phyloP scores from a whole-genome alignment of 2,329 filamentous ascomycete genomes.

The Exophiala sp. region DNA sequence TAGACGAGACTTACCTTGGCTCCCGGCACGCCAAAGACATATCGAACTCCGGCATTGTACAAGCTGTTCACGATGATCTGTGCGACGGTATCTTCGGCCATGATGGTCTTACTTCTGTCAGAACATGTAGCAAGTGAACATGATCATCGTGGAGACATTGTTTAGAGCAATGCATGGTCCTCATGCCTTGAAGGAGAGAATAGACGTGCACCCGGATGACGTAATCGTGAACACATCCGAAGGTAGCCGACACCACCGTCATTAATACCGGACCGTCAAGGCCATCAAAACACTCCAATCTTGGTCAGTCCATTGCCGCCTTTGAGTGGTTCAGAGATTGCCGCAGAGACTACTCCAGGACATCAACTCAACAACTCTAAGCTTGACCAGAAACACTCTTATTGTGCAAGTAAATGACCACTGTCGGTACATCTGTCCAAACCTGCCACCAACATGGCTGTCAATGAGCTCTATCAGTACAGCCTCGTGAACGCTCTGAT shows the following conservation, averaged over 20 bases:
- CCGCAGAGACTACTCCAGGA: background rate
- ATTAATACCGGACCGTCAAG: background rate
- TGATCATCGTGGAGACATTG: too few species aligned
- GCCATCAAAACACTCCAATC: background rate
- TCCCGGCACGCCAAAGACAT: conserved; percentile 49
- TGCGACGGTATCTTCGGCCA: conserved; percentile 25
- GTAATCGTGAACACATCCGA: background rate
- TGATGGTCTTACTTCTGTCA: conserved; percentile 1
- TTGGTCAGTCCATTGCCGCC: too few species aligned
- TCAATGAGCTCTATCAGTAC: conserved; percentile 45
- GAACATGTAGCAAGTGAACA: too few species aligned
- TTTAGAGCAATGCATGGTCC: too few species aligned
- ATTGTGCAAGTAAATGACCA: too few species aligned
- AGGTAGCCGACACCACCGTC: too few species aligned
- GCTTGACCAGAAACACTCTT: too few species aligned
- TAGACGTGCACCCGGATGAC: background rate
- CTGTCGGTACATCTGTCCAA: too few species aligned
- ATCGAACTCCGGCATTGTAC: conserved; percentile 43
- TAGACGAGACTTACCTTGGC: conserved; percentile 33
- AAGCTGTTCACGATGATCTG: conserved; percentile 28
- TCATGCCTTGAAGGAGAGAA: too few species aligned
- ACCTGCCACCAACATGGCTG: conserved; percentile 28
- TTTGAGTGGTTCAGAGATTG: too few species aligned
- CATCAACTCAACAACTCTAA: background rate
- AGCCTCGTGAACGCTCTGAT: conserved; percentile 44